Conservation (phyloP, 371 early-diverging fungal genomes). For the Saksenaea vasiformis region DNA sequence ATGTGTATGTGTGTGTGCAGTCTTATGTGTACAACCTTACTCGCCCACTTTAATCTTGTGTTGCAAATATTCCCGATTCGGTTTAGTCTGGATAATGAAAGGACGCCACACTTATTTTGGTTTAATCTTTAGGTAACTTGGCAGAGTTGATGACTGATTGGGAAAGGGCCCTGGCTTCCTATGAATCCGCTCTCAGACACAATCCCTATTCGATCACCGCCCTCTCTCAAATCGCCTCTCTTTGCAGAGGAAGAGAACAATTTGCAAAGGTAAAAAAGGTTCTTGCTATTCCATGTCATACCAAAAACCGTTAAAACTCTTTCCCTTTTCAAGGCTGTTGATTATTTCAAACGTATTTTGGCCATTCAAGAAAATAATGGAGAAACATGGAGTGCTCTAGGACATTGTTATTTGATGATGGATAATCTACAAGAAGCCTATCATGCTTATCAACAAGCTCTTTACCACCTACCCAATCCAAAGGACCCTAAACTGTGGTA, state of each 20-base stretch:
- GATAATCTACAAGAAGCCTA: slow-evolving; percentile 94
- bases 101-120: slow-evolving; percentile 30
- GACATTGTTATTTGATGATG: slow-evolving; percentile 94
- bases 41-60: slow-evolving; percentile 27
- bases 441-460: slow-evolving; percentile 91
- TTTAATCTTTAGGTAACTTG: slow-evolving; percentile 48
- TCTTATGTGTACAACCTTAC: slow-evolving; percentile 18
- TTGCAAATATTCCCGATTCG: slow-evolving; percentile 8
- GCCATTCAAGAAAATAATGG: slow-evolving; percentile 82
- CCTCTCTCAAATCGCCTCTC: slow-evolving; percentile 68
- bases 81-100: slow-evolving; percentile 14
- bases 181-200: slow-evolving; percentile 84
- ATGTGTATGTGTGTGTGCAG: neutral
- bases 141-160: slow-evolving; percentile 75
- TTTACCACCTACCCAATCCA: slow-evolving; percentile 83
- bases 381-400: slow-evolving; percentile 90
- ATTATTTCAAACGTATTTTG: slow-evolving; percentile 85
- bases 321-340: slow-evolving; percentile 66
- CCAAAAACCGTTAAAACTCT: too few species aligned
- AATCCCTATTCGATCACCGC: slow-evolving; percentile 85
- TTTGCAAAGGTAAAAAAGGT: slow-evolving; percentile 46
- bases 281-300: too few species aligned
- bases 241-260: slow-evolving; percentile 69
- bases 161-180: slow-evolving; percentile 79
- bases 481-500: slow-evolving; percentile 99